These are phyloP conservation scores for Galeopsis tetrahit DNA, from an alignment of 257 asterid genomes.

Conservation along the genomic window DNA sequence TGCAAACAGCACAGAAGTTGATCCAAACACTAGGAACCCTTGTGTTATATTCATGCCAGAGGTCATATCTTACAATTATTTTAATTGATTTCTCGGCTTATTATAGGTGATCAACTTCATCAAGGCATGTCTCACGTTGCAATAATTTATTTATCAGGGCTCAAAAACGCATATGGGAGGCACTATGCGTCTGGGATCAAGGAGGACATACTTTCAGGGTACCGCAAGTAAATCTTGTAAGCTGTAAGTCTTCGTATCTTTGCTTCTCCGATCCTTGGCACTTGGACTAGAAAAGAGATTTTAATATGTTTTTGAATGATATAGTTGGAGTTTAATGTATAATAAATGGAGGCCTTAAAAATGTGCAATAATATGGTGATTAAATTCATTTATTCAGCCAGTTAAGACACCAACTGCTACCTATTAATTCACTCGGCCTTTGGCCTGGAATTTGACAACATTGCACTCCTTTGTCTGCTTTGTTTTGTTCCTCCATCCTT, in stretches of 20 bases:
- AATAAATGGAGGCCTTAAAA: neutral
- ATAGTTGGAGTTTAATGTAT: neutral
- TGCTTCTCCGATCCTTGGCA: slow-evolving; percentile 7
- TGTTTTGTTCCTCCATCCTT: neutral
- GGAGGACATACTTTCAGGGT: slow-evolving; percentile 70
- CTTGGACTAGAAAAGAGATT: neutral
- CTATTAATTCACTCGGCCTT: neutral
- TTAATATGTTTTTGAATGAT: neutral
- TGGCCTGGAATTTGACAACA: neutral
- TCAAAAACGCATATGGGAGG: slow-evolving; percentile 89
- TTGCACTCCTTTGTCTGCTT: neutral
- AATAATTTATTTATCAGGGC: slow-evolving; percentile 49
- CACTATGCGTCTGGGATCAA: slow-evolving; percentile 86
- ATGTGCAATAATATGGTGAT: neutral
- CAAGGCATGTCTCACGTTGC: slow-evolving; percentile 24
- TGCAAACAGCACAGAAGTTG: slow-evolving; percentile 81
- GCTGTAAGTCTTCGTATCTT: slow-evolving; percentile 53
- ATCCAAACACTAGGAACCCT: slow-evolving; percentile 58
- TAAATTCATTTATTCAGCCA: slow-evolving; percentile 1
- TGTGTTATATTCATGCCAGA: slow-evolving; percentile 83
- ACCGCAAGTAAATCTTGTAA: slow-evolving; percentile 52
- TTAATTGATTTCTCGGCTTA: slow-evolving; percentile 21
- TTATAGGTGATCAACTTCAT: slow-evolving; percentile 8
- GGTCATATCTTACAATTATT: slow-evolving; percentile 42
- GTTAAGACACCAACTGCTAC: neutral